Percentiles rank a stretch among this genome's conserved stretches.
Conservation (phyloP, 2,329 filamentous ascomycete species). For the Aspergillus japonicus region DNA sequence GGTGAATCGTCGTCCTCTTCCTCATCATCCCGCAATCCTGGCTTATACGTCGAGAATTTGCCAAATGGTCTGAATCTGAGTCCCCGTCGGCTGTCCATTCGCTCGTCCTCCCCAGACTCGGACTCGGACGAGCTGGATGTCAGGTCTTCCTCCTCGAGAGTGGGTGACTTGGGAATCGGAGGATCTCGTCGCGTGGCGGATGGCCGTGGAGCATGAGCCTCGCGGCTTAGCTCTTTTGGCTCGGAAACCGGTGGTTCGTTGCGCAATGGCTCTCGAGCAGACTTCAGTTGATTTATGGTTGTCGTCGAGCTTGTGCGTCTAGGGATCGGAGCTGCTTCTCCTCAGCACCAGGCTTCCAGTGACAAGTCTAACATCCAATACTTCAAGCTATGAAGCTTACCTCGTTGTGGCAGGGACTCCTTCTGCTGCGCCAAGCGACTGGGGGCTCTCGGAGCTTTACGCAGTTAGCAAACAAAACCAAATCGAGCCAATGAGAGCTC, state of each 20-base stretch:
- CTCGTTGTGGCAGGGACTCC: conserved; percentile 26
- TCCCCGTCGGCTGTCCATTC: conserved; percentile 19
- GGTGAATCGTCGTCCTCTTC: conserved; percentile 48
- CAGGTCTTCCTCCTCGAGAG: conserved; percentile 35
- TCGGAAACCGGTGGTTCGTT: conserved; percentile 25
- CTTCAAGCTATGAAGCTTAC: conserved; percentile 17
- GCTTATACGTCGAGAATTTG: conserved; percentile 39
- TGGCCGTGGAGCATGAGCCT: conserved; percentile 22
- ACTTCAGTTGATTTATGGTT: conserved; percentile 30
- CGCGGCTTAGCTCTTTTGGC: conserved; percentile 26
- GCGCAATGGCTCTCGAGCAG: conserved; percentile 25
- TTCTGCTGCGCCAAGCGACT: conserved; percentile 40
- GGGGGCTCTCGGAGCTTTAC: conserved; percentile 39
- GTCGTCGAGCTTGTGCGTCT: conserved; percentile 33
- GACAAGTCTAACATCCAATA: not conserved
- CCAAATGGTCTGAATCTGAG: conserved; percentile 40
- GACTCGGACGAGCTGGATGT: conserved; percentile 32
- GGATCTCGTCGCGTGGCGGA: conserved; percentile 27
- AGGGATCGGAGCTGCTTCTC: conserved; percentile 17
- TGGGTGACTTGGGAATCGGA: conserved; percentile 30
- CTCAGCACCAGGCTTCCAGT: not conserved
- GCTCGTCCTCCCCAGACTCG: conserved; percentile 34
- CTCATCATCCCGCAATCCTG: conserved; percentile 36
- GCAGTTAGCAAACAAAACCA: not conserved
- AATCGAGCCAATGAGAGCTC: no score